A percentile compares a stretch with the other conserved stretches of the same genome.
Evolutionary conservation across 768 basidiomycete species (phyloP).

Genomic region (Boletales sp.): DNA sequence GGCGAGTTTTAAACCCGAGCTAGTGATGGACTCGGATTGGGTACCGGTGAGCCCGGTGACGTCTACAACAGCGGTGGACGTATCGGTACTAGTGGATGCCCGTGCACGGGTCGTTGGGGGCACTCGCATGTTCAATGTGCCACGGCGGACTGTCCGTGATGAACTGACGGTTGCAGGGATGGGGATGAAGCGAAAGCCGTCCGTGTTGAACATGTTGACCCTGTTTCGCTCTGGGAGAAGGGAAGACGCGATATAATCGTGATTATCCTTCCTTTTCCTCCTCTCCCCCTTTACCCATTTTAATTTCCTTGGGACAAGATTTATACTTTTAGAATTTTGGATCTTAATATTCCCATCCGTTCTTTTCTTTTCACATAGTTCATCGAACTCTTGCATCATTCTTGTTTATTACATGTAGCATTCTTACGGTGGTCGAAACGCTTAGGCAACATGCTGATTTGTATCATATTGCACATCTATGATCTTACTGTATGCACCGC

Average conservation of each 20-base stretch:
- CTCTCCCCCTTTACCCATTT: too few relatives aligned
- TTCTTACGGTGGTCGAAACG: too few relatives aligned
- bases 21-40: neutral
- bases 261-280: neutral
- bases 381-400: too few relatives aligned
- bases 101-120: neutral
- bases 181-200: constrained; percentile 19
- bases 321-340: too few relatives aligned
- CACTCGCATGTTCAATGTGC: constrained; percentile 5
- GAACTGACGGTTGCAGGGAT: constrained; percentile 8
- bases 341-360: too few relatives aligned
- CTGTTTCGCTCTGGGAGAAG: constrained; percentile 29
- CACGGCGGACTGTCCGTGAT: constrained; percentile 5
- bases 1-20: constrained; percentile 39
- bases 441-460: too few relatives aligned
- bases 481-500: too few relatives aligned
- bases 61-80: neutral
- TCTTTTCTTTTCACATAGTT: too few relatives aligned
- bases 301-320: neutral
- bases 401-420: too few relatives aligned
- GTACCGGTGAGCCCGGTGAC: constrained; percentile 3
- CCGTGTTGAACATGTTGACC: constrained; percentile 27
- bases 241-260: constrained; percentile 10
- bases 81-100: neutral
- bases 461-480: too few relatives aligned